These are phyloP conservation scores for Nothomitra cinnamomea DNA, from an alignment of 2,329 filamentous ascomycete species.

Conservation along the genomic window DNA sequence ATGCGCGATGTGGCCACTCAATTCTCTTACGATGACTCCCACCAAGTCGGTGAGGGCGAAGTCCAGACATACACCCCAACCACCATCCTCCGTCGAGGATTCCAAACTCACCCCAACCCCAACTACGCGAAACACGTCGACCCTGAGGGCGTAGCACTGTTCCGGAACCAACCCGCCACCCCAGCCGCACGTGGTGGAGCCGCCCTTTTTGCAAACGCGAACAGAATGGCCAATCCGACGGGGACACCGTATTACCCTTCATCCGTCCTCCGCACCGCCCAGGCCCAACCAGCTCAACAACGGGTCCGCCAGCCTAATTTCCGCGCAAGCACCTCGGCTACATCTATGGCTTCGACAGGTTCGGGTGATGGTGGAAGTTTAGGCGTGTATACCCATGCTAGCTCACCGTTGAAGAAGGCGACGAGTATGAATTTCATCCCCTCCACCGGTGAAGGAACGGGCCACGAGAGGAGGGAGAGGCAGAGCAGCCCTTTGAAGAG, in stretches of 20 bases:
- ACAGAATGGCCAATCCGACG: neutral
- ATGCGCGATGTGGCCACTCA: conserved; percentile 70
- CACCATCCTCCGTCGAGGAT: conserved; percentile 52
- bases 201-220: conserved; percentile 26
- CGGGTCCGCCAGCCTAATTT: conserved; percentile 35
- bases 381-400: conserved; percentile 62
- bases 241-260: too few species aligned
- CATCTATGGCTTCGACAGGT: neutral
- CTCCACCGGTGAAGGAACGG: neutral
- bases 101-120: conserved; percentile 68
- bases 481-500: neutral
- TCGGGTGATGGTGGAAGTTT: conserved; percentile 55
- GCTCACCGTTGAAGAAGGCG: conserved; percentile 70
- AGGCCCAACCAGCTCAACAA: conserved; percentile 25
- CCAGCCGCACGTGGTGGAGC: conserved; percentile 18
- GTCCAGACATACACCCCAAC: conserved; percentile 46
- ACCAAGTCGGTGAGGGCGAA: conserved; percentile 24
- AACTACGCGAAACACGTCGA: conserved; percentile 60
- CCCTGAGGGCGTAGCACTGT: conserved; percentile 34
- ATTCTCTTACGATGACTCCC: conserved; percentile 31
- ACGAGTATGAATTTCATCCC: conserved; percentile 18
- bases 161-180: conserved; percentile 15
- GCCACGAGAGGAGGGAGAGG: neutral
- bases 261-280: conserved; percentile 18
- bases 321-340: conserved; percentile 24